These are phyloP conservation scores for Candida taoyuanica DNA, from an alignment of 805 yeast genomes.

Conservation along the genomic window DNA sequence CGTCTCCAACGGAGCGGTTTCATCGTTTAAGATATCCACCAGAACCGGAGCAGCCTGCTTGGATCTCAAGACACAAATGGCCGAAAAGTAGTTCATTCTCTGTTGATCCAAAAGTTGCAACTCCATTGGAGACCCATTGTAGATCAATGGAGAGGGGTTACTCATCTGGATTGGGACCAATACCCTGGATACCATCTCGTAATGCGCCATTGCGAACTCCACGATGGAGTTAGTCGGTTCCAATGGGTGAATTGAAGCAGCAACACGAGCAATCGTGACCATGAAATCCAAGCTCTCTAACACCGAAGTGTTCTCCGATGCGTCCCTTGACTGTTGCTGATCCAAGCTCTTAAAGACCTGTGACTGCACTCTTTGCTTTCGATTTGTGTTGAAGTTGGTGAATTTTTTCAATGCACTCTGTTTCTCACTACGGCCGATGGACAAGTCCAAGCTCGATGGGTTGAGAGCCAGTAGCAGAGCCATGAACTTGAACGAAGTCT, in stretches of 20 bases:
- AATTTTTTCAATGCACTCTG: slow-evolving; percentile 22
- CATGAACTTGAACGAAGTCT: slow-evolving; percentile 30
- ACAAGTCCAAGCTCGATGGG: slow-evolving; percentile 29
- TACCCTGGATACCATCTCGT: slow-evolving; percentile 18
- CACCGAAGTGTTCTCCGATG: slow-evolving; percentile 20
- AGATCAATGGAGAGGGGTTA: slow-evolving; percentile 15
- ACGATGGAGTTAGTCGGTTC: slow-evolving; percentile 28
- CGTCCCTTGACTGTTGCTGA: slow-evolving; percentile 17
- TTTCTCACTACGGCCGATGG: slow-evolving; percentile 15
- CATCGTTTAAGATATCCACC: slow-evolving; percentile 26
- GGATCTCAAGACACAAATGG: slow-evolving; percentile 23
- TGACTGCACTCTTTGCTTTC: slow-evolving; percentile 20
- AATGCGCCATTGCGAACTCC: slow-evolving; percentile 24
- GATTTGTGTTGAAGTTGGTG: slow-evolving; percentile 19
- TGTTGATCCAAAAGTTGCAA: slow-evolving; percentile 25
- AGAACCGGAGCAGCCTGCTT: slow-evolving; percentile 19
- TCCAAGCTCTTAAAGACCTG: slow-evolving; percentile 19
- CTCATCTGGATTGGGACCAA: slow-evolving; percentile 22
- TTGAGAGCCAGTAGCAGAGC: slow-evolving; percentile 31
- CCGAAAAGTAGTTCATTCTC: slow-evolving; percentile 28
- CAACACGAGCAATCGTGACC: slow-evolving; percentile 30
- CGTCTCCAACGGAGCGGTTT: slow-evolving; percentile 28
- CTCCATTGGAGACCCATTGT: slow-evolving; percentile 16
- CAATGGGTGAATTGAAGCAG: slow-evolving; percentile 26
- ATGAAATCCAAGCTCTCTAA: slow-evolving; percentile 30